Conservation (phyloP, 2,329 filamentous ascomycete species). For the Dendryphion nanum region DNA sequence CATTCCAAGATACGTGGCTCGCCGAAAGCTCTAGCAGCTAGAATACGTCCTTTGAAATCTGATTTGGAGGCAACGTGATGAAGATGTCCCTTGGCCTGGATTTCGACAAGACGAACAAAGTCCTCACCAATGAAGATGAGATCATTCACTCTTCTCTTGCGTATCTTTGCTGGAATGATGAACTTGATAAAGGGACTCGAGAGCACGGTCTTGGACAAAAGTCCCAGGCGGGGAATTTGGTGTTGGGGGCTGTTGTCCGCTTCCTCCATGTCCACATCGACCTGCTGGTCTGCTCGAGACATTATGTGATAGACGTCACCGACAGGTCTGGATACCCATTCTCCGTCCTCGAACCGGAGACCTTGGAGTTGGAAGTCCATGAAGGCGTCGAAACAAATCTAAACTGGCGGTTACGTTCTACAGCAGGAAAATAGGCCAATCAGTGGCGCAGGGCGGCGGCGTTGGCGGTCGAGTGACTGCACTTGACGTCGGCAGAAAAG, state of each 20-base stretch:
- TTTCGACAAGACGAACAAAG: slow-evolving; percentile 77
- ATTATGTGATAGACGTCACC: slow-evolving; percentile 47
- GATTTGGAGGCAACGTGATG: slow-evolving; percentile 73
- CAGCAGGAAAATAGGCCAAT: too few species aligned
- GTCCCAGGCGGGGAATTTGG: slow-evolving; percentile 58
- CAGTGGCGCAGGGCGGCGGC: too few species aligned
- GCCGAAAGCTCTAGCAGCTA: slow-evolving; percentile 75
- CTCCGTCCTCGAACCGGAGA: slow-evolving; percentile 31
- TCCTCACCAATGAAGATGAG: slow-evolving; percentile 83
- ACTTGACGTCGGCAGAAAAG: too few species aligned
- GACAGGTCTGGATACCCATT: slow-evolving; percentile 33
- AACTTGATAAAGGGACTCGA: slow-evolving; percentile 72
- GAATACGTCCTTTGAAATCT: slow-evolving; percentile 76
- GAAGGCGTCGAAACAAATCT: too few species aligned
- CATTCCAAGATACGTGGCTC: slow-evolving; percentile 22
- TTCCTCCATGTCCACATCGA: slow-evolving; percentile 25
- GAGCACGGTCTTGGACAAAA: slow-evolving; percentile 76
- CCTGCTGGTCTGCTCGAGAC: slow-evolving; percentile 26
- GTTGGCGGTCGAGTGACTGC: too few species aligned
- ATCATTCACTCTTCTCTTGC: slow-evolving; percentile 70
- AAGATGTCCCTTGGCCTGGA: slow-evolving; percentile 67
- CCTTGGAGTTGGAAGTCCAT: too few species aligned
- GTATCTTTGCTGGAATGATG: slow-evolving; percentile 77
- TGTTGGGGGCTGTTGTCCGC: slow-evolving; percentile 28
- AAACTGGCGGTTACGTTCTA: too few species aligned